phyloP scores from a whole-genome alignment of 2,329 filamentous ascomycete species.

The Colletotrichum liaoningense region DNA sequence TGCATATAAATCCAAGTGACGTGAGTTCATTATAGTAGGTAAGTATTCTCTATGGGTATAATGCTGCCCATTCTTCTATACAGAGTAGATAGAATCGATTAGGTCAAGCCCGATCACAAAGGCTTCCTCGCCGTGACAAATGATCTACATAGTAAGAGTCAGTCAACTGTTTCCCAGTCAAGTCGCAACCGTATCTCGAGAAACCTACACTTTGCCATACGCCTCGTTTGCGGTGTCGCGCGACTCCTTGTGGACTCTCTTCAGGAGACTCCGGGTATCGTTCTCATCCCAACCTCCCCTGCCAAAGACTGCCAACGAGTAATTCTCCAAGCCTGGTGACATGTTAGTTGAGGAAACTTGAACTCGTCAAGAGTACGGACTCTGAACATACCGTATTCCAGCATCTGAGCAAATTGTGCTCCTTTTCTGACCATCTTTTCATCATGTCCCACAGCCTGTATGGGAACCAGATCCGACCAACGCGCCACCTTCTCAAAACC shows the following conservation, averaged over 20 bases:
- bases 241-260: slow-evolving; percentile 45
- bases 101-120: slow-evolving; percentile 1
- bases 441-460: slow-evolving; percentile 53
- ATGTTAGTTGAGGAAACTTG: slow-evolving; percentile 21
- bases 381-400: slow-evolving; percentile 47
- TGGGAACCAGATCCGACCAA: slow-evolving; percentile 53
- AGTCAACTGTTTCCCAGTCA: no score
- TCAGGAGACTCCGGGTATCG: slow-evolving; percentile 44
- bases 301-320: slow-evolving; percentile 47
- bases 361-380: not conserved
- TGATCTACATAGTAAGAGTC: slow-evolving; percentile 5
- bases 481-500: slow-evolving; percentile 55
- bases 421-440: slow-evolving; percentile 51
- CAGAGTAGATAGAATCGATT: not conserved
- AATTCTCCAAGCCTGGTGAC: slow-evolving; percentile 41
- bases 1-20: not conserved
- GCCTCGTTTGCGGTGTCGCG: slow-evolving; percentile 43
- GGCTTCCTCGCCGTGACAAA: slow-evolving; percentile 36
- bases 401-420: slow-evolving; percentile 48
- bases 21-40: not conserved
- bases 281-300: slow-evolving; percentile 46
- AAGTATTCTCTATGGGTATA: not conserved
- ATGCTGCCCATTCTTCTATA: not conserved
- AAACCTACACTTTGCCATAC: slow-evolving; percentile 47
- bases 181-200: not conserved